A percentile compares a stretch with the other conserved stretches of the same genome.
Conservation (phyloP, 768 basidiomycete genomes). For the Xerocomellus dryophilus region DNA sequence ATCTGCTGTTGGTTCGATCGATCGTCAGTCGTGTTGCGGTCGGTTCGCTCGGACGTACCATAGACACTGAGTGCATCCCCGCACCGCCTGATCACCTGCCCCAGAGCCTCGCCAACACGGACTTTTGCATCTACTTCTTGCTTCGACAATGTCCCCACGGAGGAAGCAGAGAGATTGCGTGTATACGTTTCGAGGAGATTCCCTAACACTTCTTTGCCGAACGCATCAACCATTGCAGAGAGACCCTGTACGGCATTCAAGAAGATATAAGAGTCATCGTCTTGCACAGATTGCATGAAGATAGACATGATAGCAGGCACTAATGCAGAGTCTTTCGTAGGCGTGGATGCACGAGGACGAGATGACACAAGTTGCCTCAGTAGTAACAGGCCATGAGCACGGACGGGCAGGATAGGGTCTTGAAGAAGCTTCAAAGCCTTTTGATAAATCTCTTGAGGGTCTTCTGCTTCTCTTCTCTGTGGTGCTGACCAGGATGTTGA, state of each 20-base stretch:
- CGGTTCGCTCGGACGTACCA: conserved; percentile 43
- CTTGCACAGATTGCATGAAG: conserved; percentile 80
- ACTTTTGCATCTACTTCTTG: conserved; percentile 72
- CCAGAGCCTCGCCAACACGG: conserved; percentile 83
- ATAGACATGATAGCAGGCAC: conserved; percentile 83
- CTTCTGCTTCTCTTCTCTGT: conserved; percentile 20
- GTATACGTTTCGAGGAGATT: conserved; percentile 67
- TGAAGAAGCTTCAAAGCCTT: conserved; percentile 84
- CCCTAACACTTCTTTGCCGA: conserved; percentile 62
- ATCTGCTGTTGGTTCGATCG: conserved; percentile 47
- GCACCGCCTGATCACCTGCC: conserved; percentile 68
- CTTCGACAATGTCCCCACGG: conserved; percentile 39
- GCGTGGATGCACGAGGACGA: conserved; percentile 15
- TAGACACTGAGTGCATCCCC: conserved; percentile 67
- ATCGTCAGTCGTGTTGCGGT: background rate
- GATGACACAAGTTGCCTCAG: conserved; percentile 70
- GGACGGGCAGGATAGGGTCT: conserved; percentile 89
- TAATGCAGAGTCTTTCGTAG: conserved; percentile 55
- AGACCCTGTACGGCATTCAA: conserved; percentile 90
- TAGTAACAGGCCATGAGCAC: conserved; percentile 86
- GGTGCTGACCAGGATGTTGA: conserved; percentile 35
- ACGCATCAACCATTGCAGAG: conserved; percentile 75
- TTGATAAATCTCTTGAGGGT: conserved; percentile 69
- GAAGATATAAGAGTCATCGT: conserved; percentile 95
- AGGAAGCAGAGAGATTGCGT: conserved; percentile 45